A percentile compares a stretch with the other conserved stretches of the same genome.
phyloP scores from a whole-genome alignment of 1,139 yeast species.

The Yamadazyma taylorii region DNA sequence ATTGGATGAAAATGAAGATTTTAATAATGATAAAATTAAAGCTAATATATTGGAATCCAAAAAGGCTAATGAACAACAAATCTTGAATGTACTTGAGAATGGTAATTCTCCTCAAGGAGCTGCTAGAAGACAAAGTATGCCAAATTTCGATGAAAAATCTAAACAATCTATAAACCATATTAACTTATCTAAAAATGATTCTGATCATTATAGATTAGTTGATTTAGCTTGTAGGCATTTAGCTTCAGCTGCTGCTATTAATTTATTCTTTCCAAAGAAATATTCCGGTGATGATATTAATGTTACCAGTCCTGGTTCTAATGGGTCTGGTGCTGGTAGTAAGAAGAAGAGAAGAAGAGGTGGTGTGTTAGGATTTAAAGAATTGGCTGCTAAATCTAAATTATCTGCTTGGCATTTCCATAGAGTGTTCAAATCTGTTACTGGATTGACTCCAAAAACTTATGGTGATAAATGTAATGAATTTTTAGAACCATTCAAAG shows the following conservation, averaged over 20 bases:
- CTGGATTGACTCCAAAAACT: slow-evolving; percentile 84
- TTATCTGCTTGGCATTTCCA: slow-evolving; percentile 95
- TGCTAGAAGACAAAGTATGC: slow-evolving; percentile 28
- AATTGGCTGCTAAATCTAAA: slow-evolving; percentile 80
- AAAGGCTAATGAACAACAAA: slow-evolving; percentile 28
- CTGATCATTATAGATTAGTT: slow-evolving; percentile 69
- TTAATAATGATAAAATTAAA: slow-evolving; percentile 37
- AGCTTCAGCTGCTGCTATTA: slow-evolving; percentile 74
- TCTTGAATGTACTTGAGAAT: slow-evolving; percentile 24
- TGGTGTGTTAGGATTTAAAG: slow-evolving; percentile 86
- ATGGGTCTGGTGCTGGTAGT: slow-evolving; percentile 8
- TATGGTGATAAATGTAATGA: slow-evolving; percentile 89
- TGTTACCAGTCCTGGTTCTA: background rate
- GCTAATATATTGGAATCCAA: slow-evolving; percentile 39
- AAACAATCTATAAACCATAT: slow-evolving; percentile 18
- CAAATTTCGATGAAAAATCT: slow-evolving; percentile 18
- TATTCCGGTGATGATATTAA: slow-evolving; percentile 13
- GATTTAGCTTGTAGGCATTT: slow-evolving; percentile 83
- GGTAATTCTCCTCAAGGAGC: slow-evolving; percentile 18
- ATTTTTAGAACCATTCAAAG: slow-evolving; percentile 46
- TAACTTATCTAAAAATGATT: slow-evolving; percentile 53
- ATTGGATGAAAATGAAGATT: slow-evolving; percentile 47
- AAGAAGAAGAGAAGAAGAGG: slow-evolving; percentile 72
- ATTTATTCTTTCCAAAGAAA: slow-evolving; percentile 30
- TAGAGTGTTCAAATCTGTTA: slow-evolving; percentile 80